phyloP scores from a whole-genome alignment of 2,329 filamentous ascomycete genomes.

The Cryphonectria naterciae region DNA sequence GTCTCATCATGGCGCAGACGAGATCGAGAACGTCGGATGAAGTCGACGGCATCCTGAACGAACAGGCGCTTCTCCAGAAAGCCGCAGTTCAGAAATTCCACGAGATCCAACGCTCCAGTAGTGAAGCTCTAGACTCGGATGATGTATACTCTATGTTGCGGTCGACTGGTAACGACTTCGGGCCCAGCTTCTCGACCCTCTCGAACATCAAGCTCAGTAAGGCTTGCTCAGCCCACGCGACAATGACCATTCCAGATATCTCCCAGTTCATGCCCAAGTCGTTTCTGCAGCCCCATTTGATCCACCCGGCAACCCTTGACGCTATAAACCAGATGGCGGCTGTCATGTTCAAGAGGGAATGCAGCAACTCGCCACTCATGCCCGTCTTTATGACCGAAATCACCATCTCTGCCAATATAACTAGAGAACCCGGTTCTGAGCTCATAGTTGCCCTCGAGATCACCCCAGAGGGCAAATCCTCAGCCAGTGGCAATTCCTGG shows the following conservation, averaged over 20 bases:
- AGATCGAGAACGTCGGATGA: neutral
- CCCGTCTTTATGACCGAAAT: slow-evolving; percentile 24
- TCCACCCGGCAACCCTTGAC: slow-evolving; percentile 19
- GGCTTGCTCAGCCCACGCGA: neutral
- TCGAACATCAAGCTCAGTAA: slow-evolving; percentile 2
- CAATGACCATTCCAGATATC: neutral
- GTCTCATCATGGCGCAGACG: neutral
- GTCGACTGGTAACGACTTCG: slow-evolving; percentile 22
- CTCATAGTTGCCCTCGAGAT: slow-evolving; percentile 23
- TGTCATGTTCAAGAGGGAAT: slow-evolving; percentile 19
- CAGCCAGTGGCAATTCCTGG: slow-evolving; percentile 18
- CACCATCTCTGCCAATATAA: slow-evolving; percentile 18
- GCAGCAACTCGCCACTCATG: slow-evolving; percentile 25
- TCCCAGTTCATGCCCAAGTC: neutral
- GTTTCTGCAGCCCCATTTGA: slow-evolving; percentile 12
- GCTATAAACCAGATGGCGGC: slow-evolving; percentile 7
- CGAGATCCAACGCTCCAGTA: slow-evolving; percentile 8
- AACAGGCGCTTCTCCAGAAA: neutral
- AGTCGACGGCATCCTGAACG: slow-evolving; percentile 3
- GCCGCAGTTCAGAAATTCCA: neutral
- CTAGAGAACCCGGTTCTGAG: slow-evolving; percentile 23
- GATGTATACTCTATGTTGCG: slow-evolving; percentile 6
- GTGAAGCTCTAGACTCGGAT: neutral
- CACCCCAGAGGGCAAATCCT: slow-evolving; percentile 13
- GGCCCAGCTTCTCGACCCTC: slow-evolving; percentile 13